Percentiles rank a stretch among this genome's conserved stretches.
Conservation (phyloP, 768 basidiomycete genomes). For the Lanmaoa rubissima region DNA sequence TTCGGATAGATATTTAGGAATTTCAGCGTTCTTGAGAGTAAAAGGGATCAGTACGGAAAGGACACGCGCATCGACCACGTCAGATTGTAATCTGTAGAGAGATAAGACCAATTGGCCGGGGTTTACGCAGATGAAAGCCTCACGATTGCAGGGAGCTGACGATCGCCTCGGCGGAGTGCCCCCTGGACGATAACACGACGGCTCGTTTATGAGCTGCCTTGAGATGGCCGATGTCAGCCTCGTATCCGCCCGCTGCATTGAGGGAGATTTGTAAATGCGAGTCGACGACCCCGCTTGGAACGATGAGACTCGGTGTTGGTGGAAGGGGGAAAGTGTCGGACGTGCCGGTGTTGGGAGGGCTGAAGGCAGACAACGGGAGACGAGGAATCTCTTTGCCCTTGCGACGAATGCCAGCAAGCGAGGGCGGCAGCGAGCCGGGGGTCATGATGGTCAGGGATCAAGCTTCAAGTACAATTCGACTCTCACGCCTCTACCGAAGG, state of each 20-base stretch:
- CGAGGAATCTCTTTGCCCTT: slow-evolving; percentile 67
- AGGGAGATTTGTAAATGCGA: slow-evolving; percentile 54
- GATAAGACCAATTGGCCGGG: slow-evolving; percentile 1
- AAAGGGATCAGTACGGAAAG: slow-evolving; percentile 65
- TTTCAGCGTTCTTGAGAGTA: slow-evolving; percentile 47
- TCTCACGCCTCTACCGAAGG: slow-evolving; percentile 6
- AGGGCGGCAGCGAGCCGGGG: neutral
- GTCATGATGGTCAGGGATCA: slow-evolving; percentile 13
- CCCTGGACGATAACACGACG: slow-evolving; percentile 54
- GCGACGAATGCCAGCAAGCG: slow-evolving; percentile 42
- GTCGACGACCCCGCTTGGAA: slow-evolving; percentile 66
- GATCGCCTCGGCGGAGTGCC: slow-evolving; percentile 35
- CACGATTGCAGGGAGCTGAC: slow-evolving; percentile 44
- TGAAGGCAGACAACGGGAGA: slow-evolving; percentile 75
- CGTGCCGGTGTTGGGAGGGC: slow-evolving; percentile 64
- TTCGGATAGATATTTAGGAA: slow-evolving; percentile 35
- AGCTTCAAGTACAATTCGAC: neutral
- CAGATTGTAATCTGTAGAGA: slow-evolving; percentile 16
- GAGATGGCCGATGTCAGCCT: slow-evolving; percentile 43
- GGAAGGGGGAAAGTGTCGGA: slow-evolving; percentile 67
- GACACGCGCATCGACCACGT: slow-evolving; percentile 36
- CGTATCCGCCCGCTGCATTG: slow-evolving; percentile 15
- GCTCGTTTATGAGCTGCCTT: slow-evolving; percentile 50
- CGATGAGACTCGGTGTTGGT: slow-evolving; percentile 63
- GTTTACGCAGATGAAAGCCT: slow-evolving; percentile 3